A percentile compares a stretch with the other conserved stretches of the same genome.
phyloP scores from a whole-genome alignment of 108 stramenopile species.

The Schizochytrium sp. region DNA sequence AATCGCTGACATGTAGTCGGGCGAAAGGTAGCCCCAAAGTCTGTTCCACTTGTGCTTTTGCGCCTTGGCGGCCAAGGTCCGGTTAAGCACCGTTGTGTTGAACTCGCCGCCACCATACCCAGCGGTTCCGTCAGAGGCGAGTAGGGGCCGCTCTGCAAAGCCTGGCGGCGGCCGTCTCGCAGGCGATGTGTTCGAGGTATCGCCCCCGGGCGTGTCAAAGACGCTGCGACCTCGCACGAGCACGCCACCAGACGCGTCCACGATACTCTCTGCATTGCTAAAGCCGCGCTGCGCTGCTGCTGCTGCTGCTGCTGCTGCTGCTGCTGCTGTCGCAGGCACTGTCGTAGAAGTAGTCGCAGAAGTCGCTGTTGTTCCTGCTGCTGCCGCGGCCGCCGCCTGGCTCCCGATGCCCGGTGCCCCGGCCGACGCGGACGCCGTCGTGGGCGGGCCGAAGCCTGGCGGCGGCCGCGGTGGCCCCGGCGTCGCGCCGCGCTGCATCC shows the following conservation, averaged over 20 bases:
- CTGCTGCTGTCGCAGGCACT: no score
- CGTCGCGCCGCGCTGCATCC: no score
- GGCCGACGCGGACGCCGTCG: no score
- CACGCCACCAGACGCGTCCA: neutral
- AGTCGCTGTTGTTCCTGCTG: no score
- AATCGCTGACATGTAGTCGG: neutral
- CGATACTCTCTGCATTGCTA: neutral
- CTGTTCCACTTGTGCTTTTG: neutral
- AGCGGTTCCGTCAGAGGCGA: neutral
- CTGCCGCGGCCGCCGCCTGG: no score
- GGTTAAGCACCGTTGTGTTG: neutral
- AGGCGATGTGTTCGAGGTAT: neutral
- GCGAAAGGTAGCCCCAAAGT: neutral
- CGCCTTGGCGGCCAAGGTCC: neutral
- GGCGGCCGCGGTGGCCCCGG: no score
- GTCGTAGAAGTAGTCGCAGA: no score
- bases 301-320: no score
- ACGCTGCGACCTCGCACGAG: neutral
- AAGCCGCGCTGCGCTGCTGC: no score
- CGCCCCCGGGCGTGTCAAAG: neutral
- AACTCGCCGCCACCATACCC: conserved; percentile 15
- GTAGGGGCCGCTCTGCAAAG: neutral
- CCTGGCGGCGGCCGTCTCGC: neutral
- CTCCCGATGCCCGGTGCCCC: no score
- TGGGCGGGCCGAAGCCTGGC: no score